These are phyloP conservation scores for Neurospora sp. DNA, from an alignment of 495 filamentous ascomycete species.

Conservation along the genomic window DNA sequence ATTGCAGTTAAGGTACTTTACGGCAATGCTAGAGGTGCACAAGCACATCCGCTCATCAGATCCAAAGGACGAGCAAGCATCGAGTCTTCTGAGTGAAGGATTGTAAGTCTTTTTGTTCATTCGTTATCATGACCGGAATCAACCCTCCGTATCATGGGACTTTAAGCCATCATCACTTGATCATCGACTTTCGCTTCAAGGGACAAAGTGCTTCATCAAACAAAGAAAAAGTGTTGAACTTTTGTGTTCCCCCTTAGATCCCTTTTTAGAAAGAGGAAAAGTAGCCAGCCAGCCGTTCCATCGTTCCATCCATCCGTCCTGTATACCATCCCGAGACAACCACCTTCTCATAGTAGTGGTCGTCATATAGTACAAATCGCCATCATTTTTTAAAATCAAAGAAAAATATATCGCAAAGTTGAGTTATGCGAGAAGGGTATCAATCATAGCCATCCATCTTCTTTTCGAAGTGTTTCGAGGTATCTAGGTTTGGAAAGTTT, in stretches of 20 bases:
- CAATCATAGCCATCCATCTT: not conserved
- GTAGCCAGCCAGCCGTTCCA: not conserved
- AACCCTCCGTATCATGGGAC: not conserved
- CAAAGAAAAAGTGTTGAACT: constrained; percentile 15
- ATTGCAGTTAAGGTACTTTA: not conserved
- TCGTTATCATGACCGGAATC: not conserved
- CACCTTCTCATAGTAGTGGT: not conserved
- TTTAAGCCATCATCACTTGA: not conserved
- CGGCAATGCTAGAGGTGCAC: not conserved
- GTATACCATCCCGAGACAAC: not conserved
- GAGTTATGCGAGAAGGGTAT: not conserved
- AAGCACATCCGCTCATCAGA: not conserved
- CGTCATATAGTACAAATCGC: constrained; percentile 6
- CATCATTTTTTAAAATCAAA: not conserved
- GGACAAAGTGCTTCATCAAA: not conserved
- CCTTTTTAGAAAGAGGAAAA: not conserved
- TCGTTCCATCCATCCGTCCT: not conserved
- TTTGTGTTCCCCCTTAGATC: constrained; percentile 1
- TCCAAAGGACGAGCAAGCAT: not conserved
- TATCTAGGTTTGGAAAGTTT: not conserved
- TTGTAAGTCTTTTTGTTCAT: not conserved
- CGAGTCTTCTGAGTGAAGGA: not conserved
- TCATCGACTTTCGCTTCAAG: not conserved
- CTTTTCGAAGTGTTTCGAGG: not conserved
- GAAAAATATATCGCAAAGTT: not conserved